Percentiles rank a stretch among this genome's conserved stretches.
Evolutionary conservation across 2,329 filamentous ascomycete species (phyloP).

Genomic region (Microsporum ferrugineum): DNA sequence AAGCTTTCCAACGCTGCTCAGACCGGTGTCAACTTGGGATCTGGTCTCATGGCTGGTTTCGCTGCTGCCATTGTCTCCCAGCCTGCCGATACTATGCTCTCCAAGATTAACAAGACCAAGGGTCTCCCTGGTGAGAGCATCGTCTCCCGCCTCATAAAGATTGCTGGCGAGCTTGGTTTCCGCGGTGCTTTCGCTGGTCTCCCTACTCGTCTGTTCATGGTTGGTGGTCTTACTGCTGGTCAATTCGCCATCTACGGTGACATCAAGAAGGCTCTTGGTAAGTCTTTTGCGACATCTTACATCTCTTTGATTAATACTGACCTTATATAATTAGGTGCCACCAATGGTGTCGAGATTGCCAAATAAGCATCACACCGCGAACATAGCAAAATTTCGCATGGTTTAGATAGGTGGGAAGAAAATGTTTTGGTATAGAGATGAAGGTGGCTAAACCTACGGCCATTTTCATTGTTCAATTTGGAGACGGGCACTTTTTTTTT

Average conservation of each 20-base stretch:
- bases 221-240: conserved; percentile 63
- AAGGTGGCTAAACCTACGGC: not conserved
- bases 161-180: conserved; percentile 72
- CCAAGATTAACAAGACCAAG: conserved; percentile 94
- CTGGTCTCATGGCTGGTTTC: conserved; percentile 76
- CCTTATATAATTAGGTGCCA: conserved; percentile 47
- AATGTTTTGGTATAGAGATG: conserved; percentile 3
- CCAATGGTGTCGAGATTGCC: conserved; percentile 62
- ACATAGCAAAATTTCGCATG: not conserved
- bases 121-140: conserved; percentile 77
- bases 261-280: conserved; percentile 46
- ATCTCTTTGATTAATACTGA: not conserved
- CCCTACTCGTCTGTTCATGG: conserved; percentile 65
- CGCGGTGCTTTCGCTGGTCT: conserved; percentile 70
- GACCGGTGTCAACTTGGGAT: conserved; percentile 72
- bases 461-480: not conserved
- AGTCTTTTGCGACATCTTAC: not conserved
- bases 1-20: conserved; percentile 56
- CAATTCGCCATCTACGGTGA: conserved; percentile 78
- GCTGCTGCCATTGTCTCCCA: conserved; percentile 78
- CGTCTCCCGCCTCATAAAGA: conserved; percentile 71
- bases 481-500: not conserved
- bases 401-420: not conserved
- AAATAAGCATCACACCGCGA: conserved; percentile 26
- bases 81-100: conserved; percentile 86